Base-by-base conservation (phyloP, 2,329 filamentous ascomycete genomes). In the Alternaria triticina region DNA sequence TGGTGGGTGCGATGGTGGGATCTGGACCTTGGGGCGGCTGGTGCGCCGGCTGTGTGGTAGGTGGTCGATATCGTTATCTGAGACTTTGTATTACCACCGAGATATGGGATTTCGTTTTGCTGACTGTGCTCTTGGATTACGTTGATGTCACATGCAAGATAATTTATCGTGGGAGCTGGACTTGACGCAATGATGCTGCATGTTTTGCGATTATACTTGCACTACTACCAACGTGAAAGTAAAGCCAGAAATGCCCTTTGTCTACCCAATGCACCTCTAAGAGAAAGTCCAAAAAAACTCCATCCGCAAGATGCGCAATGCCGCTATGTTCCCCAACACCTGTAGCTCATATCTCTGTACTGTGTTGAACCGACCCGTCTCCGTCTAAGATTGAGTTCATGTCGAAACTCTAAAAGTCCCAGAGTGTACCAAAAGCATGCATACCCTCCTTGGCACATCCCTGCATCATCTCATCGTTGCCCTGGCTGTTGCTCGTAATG, bases 381-480 rank as follows among this genome's bases (percentile, higher is more conserved):
- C 36, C 15, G 15, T 40, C 36, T 17, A 40, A 40, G 8, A 17
- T 52, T 36, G 43, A 45, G 3, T 4, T 1, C 20, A 0, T 7
- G 11, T 6, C 43, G 2, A 20, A 20, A 20, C 43, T 45, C 23
- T 62, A 77, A 58, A 79, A 79, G 30, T 79, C 76, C 76, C 76
- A 79, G 17, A 79, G 50, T 7, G 76, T 79, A 1, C 76, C 76
- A 63, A 79, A 79, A 7, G 76, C 76, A 57, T 77, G 75, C 66
- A 79, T 47, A 5, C 76, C 75, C 11, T 68, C 74, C 40, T 58
- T 68, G 11, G 70, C 66, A 60, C 76, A 79, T 3, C 76, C 76
- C 40, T 74, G 73, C 75, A 79, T 79, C 75, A 79, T 79, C 70
- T 79, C 75, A 65, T 79, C 75, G 30, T 79, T 79, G 0, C 76